Evolutionary conservation across 495 filamentous ascomycete species (phyloP).

Genomic region (Elasticomyces elasticus): DNA sequence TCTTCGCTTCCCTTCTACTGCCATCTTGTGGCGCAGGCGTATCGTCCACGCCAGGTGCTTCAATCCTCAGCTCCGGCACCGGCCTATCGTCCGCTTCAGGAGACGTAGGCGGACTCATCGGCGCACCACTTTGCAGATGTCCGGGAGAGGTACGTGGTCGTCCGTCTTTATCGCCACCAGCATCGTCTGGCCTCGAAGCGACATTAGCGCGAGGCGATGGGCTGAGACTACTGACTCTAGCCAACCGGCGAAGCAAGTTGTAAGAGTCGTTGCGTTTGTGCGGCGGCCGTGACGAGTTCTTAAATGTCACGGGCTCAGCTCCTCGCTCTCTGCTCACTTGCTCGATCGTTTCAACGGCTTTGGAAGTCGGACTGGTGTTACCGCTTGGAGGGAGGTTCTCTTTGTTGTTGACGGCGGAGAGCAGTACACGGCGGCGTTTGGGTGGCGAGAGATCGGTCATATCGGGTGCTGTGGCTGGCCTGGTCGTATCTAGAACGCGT

Average conservation of each 20-base stretch:
- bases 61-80: background rate
- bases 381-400: conserved; percentile 23
- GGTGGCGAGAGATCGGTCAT: background rate
- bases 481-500: background rate
- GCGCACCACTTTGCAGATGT: no score
- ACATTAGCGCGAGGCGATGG: no score
- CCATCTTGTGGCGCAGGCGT: conserved; percentile 6
- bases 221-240: no score
- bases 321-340: conserved; percentile 18
- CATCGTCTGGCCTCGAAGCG: no score
- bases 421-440: conserved; percentile 6
- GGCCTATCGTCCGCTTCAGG: background rate
- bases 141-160: no score
- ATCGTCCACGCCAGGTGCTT: conserved; percentile 4
- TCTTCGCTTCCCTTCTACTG: conserved; percentile 23
- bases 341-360: conserved; percentile 27
- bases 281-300: conserved; percentile 18
- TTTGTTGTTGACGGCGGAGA: conserved; percentile 13
- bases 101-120: background rate
- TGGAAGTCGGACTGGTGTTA: conserved; percentile 36
- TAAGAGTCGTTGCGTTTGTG: conserved; percentile 48
- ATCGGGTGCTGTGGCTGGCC: background rate
- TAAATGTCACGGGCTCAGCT: conserved; percentile 17
- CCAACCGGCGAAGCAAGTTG: conserved; percentile 54
- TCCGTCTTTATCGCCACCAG: no score